A percentile compares a stretch with the other conserved stretches of the same genome.
Conservation (phyloP, 176 grass and related monocot genomes). For the Ananas comosus region DNA sequence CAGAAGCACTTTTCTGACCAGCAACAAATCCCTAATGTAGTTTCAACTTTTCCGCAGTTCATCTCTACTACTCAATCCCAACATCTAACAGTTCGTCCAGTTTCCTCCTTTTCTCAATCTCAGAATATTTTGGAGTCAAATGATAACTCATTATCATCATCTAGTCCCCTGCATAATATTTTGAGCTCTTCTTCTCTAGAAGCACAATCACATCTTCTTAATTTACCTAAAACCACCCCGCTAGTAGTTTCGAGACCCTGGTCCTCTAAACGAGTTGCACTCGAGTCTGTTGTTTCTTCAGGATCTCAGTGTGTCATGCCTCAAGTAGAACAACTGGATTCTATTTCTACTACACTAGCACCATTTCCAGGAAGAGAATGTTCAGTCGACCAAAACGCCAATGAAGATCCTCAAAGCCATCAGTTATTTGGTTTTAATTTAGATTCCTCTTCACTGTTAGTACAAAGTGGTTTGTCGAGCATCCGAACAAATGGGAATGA, state of each 20-base stretch:
- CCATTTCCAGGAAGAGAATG: conserved; percentile 66
- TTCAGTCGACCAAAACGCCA: conserved; percentile 55
- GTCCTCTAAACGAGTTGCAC: conserved; percentile 64
- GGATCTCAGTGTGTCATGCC: conserved; percentile 27
- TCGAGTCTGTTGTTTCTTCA: conserved; percentile 57
- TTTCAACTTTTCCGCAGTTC: conserved; percentile 40
- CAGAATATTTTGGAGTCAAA: conserved; percentile 51
- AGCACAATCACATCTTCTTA: conserved; percentile 49
- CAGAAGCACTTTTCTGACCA: conserved; percentile 47
- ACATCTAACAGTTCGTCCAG: conserved; percentile 31
- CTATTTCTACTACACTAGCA: conserved; percentile 31
- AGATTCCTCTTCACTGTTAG: conserved; percentile 57
- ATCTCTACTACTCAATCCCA: conserved; percentile 28
- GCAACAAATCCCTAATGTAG: conserved; percentile 37
- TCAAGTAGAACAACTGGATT: conserved; percentile 51
- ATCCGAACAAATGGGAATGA: conserved; percentile 29
- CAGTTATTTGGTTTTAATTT: conserved; percentile 69
- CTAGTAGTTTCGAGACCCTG: conserved; percentile 43
- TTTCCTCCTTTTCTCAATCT: conserved; percentile 45
- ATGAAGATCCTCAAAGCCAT: conserved; percentile 60
- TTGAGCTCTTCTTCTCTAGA: conserved; percentile 53
- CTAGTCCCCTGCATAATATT: conserved; percentile 41
- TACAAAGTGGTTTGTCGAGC: conserved; percentile 56
- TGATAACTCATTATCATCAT: conserved; percentile 46
- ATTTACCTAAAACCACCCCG: conserved; percentile 48